Base-by-base conservation (phyloP, 331 rosid genomes). In the Malus hybrid region DNA sequence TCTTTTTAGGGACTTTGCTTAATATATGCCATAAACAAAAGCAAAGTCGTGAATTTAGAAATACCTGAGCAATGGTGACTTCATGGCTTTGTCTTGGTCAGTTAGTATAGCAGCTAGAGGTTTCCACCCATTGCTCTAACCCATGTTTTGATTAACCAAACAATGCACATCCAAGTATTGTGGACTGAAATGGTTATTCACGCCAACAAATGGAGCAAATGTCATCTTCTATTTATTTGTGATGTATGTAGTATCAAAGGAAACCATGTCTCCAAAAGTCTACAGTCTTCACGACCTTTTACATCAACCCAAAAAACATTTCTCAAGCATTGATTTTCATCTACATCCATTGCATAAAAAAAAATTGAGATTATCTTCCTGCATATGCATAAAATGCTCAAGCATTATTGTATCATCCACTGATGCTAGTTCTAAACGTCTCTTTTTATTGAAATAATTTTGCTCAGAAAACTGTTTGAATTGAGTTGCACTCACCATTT, bases 251-350 rank as follows among this genome's bases (percentile, higher is more conserved):
- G 71, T 20, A 16, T 75, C 72, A 36, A 75, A 66, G 9, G 65
- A 66, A 24, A 42, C 6, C 15, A 55, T 67, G 3, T 75, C 65
- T 18, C 33, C 62, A 66, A 66, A 65, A 26, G 22, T 75, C 15
- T 58, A 4, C 14, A 75, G 5, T 66, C 66, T 19, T 33, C 66
- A 28, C 20, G 36, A 7, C 42, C 68, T 75, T 55, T 53, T 57
- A 73, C 66, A 55, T 75, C 66, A 9, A 66, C 73, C 71, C 64
- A 75, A 32, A 75, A 75, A 11, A 63, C 78, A 52, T 64, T 63
- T 16, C 30, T 62, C 30, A 75, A 14, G 42, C 53, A 18, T 15
- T 52, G 71, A 18, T 65, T 63, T 63, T 48, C 71, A 66, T 63
- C 57, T 26, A 75, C 50, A 28, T 75, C 72, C 19, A 65, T 56